Conservation (phyloP, 1,284 basidiomycete genomes). For the Bondarzewia mesenterica region DNA sequence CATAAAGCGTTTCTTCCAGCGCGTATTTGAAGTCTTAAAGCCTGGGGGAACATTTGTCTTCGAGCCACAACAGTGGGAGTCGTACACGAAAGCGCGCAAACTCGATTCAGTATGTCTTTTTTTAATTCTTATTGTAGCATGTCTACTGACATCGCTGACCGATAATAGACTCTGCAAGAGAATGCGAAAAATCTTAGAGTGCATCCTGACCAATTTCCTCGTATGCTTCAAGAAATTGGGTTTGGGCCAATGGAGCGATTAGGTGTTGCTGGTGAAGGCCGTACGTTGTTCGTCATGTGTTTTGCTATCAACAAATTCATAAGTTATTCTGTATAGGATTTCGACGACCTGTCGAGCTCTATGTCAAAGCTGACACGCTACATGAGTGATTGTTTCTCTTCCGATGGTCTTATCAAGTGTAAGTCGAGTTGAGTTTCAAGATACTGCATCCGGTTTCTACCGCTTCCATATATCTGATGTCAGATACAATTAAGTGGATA, state of each 20-base stretch:
- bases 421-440: too few species aligned
- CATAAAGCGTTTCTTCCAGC: slow-evolving; percentile 52
- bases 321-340: slow-evolving; percentile 29
- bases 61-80: slow-evolving; percentile 76
- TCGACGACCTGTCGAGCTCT: slow-evolving; percentile 39
- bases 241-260: slow-evolving; percentile 44
- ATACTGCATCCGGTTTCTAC: too few species aligned
- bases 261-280: slow-evolving; percentile 49
- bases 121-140: too few species aligned
- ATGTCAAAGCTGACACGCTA: slow-evolving; percentile 22
- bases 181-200: slow-evolving; percentile 45
- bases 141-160: too few species aligned
- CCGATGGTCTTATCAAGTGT: too few species aligned
- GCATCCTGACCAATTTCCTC: slow-evolving; percentile 54
- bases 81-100: slow-evolving; percentile 65
- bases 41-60: slow-evolving; percentile 58
- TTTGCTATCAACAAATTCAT: neutral
- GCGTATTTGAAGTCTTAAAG: slow-evolving; percentile 46
- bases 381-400: too few species aligned
- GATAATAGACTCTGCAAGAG: slow-evolving; percentile 51
- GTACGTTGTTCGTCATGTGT: slow-evolving; percentile 25
- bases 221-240: slow-evolving; percentile 48
- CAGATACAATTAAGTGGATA: too few species aligned
- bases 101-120: slow-evolving; percentile 44
- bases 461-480: too few species aligned